Base-by-base conservation (phyloP, 768 basidiomycete genomes). In the Boletales sp. region DNA sequence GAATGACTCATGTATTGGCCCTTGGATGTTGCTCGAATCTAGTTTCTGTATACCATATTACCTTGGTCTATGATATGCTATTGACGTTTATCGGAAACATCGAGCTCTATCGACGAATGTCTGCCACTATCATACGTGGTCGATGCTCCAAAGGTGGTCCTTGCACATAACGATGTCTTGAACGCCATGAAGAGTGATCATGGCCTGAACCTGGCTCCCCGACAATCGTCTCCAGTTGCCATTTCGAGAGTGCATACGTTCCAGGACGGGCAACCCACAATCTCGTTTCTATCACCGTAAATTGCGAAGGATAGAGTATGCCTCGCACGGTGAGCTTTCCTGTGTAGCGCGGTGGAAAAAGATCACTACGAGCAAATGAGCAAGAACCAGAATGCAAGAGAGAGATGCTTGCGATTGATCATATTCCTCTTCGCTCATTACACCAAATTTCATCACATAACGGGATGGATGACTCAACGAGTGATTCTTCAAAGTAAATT, bases 271-370 rank as follows among this genome's bases (percentile, higher is more conserved):
- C 68, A 10, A 82, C 72, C 76, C 83, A 87, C 3, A 92, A 65
- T 43, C 71, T 78, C 1, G 81, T 74, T 18, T 69, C 66, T 17
- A 89, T 51, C 0, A 62, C 66, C 12, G 66, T 62, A 3, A 71
- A 66, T 50, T 78, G 69, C 6, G 73, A 70, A 11, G 90, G 83
- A 18, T 65, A 47, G 29, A 94, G 66, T 5, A 64, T 68, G 2
- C 84, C 85, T 27, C 82, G 79, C 62, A 83, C 83, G 6, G 81
- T 81, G 36, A 86, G 76, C n/a, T 78, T 75, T 34, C 90, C 90
- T 15, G 73, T 66, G 58, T 86, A 92, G 2, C 72, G 72, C 11
- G 86, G 77, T 18, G 77, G 72, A 38, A 81, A 62, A 13, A 75
- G 57, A 61, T 68, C 62, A 40, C 78, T 82, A 53, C 19, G 40